phyloP scores from a whole-genome alignment of 306 rosid genomes.

The Trifolium repens region DNA sequence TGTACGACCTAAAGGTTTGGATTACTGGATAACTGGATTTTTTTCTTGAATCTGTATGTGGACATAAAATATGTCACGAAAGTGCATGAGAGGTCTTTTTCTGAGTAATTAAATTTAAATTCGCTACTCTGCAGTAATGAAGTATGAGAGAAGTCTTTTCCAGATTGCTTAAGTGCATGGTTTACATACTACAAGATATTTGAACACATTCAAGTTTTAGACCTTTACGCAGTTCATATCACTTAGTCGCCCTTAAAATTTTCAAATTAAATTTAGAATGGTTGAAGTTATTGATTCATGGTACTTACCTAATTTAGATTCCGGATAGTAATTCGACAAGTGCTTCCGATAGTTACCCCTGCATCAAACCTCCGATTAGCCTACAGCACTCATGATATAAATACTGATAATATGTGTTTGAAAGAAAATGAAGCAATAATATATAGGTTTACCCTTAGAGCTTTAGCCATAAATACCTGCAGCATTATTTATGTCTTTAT shows the following conservation, averaged over 20 bases:
- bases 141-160: constrained; percentile 10
- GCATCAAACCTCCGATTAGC: not conserved
- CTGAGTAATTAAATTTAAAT: constrained; percentile 14
- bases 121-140: not conserved
- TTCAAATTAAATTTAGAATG: not conserved
- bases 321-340: not conserved
- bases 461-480: constrained; percentile 18
- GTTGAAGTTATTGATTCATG: not conserved
- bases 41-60: constrained; percentile 14
- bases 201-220: not conserved
- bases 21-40: constrained; percentile 25
- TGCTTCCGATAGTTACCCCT: not conserved
- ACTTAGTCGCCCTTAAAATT: not conserved
- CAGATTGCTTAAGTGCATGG: constrained; percentile 6
- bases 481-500: constrained; percentile 2
- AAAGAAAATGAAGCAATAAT: not conserved
- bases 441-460: constrained; percentile 7
- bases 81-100: constrained; percentile 30
- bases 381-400: not conserved
- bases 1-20: constrained; percentile 78
- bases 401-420: not conserved
- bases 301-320: not conserved
- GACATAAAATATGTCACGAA: constrained; percentile 22
- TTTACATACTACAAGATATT: constrained; percentile 19
- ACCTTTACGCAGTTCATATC: not conserved